A percentile compares a stretch with the other conserved stretches of the same genome.
Conservation (phyloP, 2,329 filamentous ascomycete genomes). For the Incumbomyces delicatus region DNA sequence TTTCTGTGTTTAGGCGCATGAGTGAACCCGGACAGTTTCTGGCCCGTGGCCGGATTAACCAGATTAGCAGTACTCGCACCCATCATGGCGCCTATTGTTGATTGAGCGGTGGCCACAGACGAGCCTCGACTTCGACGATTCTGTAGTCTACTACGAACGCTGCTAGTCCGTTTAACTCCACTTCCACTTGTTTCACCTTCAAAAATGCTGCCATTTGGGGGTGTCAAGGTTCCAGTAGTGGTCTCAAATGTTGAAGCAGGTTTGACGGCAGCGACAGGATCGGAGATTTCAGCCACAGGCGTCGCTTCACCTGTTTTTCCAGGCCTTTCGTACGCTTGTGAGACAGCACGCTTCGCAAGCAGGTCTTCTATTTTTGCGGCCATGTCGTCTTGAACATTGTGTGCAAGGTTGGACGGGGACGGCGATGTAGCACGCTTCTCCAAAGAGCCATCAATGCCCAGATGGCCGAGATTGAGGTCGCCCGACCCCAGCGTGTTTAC, state of each 20-base stretch:
- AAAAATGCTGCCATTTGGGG: conserved; percentile 54
- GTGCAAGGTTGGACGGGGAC: conserved; percentile 25
- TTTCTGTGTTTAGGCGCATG: conserved; percentile 95
- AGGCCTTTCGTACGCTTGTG: conserved; percentile 46
- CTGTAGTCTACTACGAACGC: conserved; percentile 55
- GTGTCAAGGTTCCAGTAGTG: conserved; percentile 45
- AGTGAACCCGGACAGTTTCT: conserved; percentile 85
- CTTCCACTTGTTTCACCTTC: conserved; percentile 47
- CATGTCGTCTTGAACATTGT: conserved; percentile 37
- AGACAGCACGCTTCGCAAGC: conserved; percentile 50
- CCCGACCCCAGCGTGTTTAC: conserved; percentile 83
- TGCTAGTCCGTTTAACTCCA: conserved; percentile 52
- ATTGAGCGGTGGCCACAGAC: conserved; percentile 56
- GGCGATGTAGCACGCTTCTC: conserved; percentile 22
- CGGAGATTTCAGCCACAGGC: conserved; percentile 26
- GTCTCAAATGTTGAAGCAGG: conserved; percentile 15
- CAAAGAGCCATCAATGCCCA: conserved; percentile 53
- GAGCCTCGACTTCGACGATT: conserved; percentile 70
- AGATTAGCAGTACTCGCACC: conserved; percentile 60
- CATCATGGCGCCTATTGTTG: conserved; percentile 62
- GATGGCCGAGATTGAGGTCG: conserved; percentile 77
- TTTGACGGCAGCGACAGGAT: conserved; percentile 25
- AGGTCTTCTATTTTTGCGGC: conserved; percentile 50
- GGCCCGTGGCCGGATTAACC: conserved; percentile 53
- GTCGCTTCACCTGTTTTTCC: conserved; percentile 33